Base-by-base conservation (phyloP, 2,329 filamentous ascomycete species). In the Lecanicillium sp. region DNA sequence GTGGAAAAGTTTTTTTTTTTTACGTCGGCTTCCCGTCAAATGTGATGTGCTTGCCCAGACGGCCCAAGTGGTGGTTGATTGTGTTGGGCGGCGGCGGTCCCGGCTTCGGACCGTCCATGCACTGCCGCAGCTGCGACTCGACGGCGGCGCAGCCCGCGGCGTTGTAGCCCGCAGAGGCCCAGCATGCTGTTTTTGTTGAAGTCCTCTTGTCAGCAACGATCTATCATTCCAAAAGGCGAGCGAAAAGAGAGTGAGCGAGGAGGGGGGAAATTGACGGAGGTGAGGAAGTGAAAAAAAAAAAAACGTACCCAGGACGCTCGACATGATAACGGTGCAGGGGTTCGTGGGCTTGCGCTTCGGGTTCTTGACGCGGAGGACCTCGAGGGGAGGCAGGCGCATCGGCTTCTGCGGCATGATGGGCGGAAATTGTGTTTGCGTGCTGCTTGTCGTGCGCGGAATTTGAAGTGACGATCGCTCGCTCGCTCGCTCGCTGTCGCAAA, bases 51-150 rank as follows among this genome's bases (percentile, higher is more conserved):
- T 60, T 84, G 77, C 70, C 84, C 78, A 73, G 94, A 73, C 93
- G 81, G 56, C 79, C 78, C 36, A 97, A 73, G 65, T 96, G 90
- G 74, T 90, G 90, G 71, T 97, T 97, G 79, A 97, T 90, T 66
- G 83, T 91, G 72, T 84, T 88, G 63, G 80, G 79, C 26, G 64
- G 60, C 44, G 66, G 62, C 11, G 67, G 58, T 36, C 68, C 58
- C 51, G 65, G 73, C 74, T 61, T 81, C 53, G 84, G 83, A 48
- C 78, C 78, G 72, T 97, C 91, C 89, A 96, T 95, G 69, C 82
- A 86, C 26, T 68, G 66, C 23, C 83, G 76, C 51, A 86, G 70
- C 45, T 79, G 72, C 48, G 73, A 72, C 66, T 84, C 81, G 55
- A 84, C 62, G 35, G 72, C 70, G 20, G 72, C 72, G 62, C 81